phyloP scores from a whole-genome alignment of 2,329 filamentous ascomycete genomes.

The Botryotinia calthae region DNA sequence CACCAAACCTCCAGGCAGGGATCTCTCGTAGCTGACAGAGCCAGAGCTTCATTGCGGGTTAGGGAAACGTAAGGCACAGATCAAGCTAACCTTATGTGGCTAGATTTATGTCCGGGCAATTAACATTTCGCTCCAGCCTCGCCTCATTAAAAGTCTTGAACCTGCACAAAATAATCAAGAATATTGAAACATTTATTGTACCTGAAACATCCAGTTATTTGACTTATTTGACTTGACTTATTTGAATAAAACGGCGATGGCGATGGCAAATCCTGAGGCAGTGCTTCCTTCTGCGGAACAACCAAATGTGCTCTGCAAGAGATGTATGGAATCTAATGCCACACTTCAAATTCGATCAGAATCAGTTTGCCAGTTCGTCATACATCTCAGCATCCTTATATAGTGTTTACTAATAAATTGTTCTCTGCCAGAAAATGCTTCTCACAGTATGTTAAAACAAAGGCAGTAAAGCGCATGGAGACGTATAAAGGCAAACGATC shows the following conservation, averaged over 20 bases:
- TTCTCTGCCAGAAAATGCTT: conserved; percentile 64
- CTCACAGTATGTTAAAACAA: conserved; percentile 70
- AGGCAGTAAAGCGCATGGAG: conserved; percentile 76
- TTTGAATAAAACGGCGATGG: conserved; percentile 17
- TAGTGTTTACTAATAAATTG: conserved; percentile 23
- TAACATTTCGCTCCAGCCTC: conserved; percentile 14
- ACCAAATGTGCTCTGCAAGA: conserved; percentile 30
- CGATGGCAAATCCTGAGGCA: conserved; percentile 21
- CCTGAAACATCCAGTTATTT: conserved; percentile 11
- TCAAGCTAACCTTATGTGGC: neutral
- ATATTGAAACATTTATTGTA: conserved; percentile 16
- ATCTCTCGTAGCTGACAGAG: neutral
- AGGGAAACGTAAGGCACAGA: conserved; percentile 20
- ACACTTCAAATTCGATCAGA: conserved; percentile 38
- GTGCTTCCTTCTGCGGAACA: conserved; percentile 6
- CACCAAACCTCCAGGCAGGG: neutral
- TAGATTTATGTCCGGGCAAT: neutral
- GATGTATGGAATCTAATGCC: conserved; percentile 34
- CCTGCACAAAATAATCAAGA: neutral
- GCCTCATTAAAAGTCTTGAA: conserved; percentile 5
- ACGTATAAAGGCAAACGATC: conserved; percentile 53
- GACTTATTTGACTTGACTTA: neutral
- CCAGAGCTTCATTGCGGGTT: conserved; percentile 11
- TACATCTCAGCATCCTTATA: conserved; percentile 5
- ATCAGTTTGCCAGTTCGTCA: conserved; percentile 37